Evolutionary conservation across 2,329 filamentous ascomycete genomes (phyloP), one percentile per base, ranked within the genome.

Genomic region (Cordyceps javanica): DNA sequence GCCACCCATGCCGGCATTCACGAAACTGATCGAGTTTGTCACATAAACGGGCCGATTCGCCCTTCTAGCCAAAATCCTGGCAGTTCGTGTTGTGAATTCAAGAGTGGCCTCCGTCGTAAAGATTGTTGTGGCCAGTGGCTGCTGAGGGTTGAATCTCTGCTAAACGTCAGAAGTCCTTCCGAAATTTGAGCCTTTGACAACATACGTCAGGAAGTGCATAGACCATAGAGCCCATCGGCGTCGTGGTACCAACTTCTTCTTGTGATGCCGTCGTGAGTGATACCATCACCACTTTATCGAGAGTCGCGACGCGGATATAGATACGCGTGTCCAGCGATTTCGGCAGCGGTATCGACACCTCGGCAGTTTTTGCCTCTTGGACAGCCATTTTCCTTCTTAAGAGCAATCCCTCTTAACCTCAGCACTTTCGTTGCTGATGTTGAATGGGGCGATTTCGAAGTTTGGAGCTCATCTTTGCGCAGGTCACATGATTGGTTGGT

Each of bases 121-220:
- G 38, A 99, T 80, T 2, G 89, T 81, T 1, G 93, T 97, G 58
- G 86, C 87, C 62, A 96, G 73, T 62, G 89, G 81, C 70, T 90
- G 81, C 63, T 72, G 72, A 62, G 82, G 72, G 60, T 82, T 76
- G 66, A 79, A 77, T 69, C 72, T 75, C 80, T 83, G 64, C 16
- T 44, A 1, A 23, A n/a, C 11, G 26, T 51, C 11, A 57, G 38
- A 32, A 28, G 8, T 2, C 2, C 5, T 30, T 19, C n/a, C 16
- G 10, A 23, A 21, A 11, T 16, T 4, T 19, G 5, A 11, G 25
- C 6, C 7, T 48, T 25, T n/a, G 2, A 56, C 26, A 26, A 14
- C 75, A 65, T 76, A 96, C 94, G 74, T 96, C 89, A 16, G 94
- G 93, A 70, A 99, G 83, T 3, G 92, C 90, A 69, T 96, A 97